Conservation (phyloP, 2,329 filamentous ascomycete species). For the Clonostachys sp. region DNA sequence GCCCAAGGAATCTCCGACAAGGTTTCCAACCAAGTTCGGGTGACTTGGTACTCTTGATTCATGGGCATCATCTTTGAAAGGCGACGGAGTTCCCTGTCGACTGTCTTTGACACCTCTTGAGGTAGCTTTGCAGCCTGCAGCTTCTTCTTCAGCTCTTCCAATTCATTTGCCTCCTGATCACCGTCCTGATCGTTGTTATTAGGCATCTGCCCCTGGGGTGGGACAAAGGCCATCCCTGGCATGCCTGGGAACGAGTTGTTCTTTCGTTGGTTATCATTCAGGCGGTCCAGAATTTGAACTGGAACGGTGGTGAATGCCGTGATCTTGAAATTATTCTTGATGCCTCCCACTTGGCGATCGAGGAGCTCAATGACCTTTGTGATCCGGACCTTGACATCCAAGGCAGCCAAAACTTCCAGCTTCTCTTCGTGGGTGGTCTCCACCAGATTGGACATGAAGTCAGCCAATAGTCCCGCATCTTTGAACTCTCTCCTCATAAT, state of each 20-base stretch:
- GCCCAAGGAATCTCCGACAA: conserved; percentile 93
- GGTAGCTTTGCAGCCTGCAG: conserved; percentile 77
- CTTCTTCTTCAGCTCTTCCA: conserved; percentile 87
- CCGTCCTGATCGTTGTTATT: conserved; percentile 50
- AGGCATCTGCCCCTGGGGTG: conserved; percentile 25
- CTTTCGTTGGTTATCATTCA: conserved; percentile 29
- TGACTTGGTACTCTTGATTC: conserved; percentile 94
- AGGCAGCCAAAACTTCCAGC: conserved; percentile 75
- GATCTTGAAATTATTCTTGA: conserved; percentile 85
- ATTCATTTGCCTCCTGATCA: conserved; percentile 81
- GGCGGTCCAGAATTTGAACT: conserved; percentile 56
- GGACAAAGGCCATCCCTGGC: conserved; percentile 27
- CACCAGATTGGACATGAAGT: conserved; percentile 94
- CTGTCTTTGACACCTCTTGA: conserved; percentile 83
- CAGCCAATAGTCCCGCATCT: conserved; percentile 82
- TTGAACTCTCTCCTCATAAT: conserved; percentile 77
- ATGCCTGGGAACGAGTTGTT: conserved; percentile 28
- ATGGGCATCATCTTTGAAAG: conserved; percentile 94
- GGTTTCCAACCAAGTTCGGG: conserved; percentile 89
- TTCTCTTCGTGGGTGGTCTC: conserved; percentile 89
- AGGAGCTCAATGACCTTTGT: conserved; percentile 80
- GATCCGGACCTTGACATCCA: conserved; percentile 74
- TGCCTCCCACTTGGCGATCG: conserved; percentile 72
- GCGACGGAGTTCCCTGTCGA: conserved; percentile 80
- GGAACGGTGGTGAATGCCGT: conserved; percentile 69